Base-by-base conservation (phyloP, 169 alveolate genomes). In the Plasmodium yoelii region DNA sequence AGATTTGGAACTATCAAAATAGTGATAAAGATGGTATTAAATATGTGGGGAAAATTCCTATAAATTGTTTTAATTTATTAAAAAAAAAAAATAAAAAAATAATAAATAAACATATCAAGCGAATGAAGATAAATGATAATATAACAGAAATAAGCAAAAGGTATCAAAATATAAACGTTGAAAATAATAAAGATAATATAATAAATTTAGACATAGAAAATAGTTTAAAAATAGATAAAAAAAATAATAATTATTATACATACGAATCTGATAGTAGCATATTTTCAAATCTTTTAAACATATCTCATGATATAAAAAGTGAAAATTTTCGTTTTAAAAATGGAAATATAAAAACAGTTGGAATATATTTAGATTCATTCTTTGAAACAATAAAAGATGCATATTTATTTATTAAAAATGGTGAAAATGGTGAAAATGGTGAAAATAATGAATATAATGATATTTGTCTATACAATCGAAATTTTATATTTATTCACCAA, bases 321-420 rank as follows among this genome's bases (percentile, higher is more conserved):
- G n/a, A 24, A 0, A 9, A 18, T 5, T 2, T 18, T 5, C 44
- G 49, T 24, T 39, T 65, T 34, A 67, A 46, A 12, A 80, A 65
- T 19, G 39, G 24, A 3, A 53, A 70, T 15, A 7, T n/a, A 59
- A 67, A 39, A n/a, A 80, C 72, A 15, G 65, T 80, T 12, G 90
- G 90, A 39, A 44, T 80, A 46, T 64, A 69, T 13, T 34, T 80
- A n/a, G 46, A 28, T 0, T 70, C 65, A 39, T 80, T 80, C 65
- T 80, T 49, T 46, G 80, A 80, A 6, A 61, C 59, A 8, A 39
- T 80, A 44, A 70, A 80, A 57, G 82, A 80, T 65, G 90, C 90
- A 1, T 65, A 80, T 55, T 18, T 12, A 70, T 80, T 80, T 53
- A 59, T 80, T n/a, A 19, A 12, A 18, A 80, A n/a, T n/a, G n/a